Evolutionary conservation across 805 yeast genomes (phyloP), one percentile per base, ranked within the genome.

Genomic region (Huiozyma sinensis): DNA sequence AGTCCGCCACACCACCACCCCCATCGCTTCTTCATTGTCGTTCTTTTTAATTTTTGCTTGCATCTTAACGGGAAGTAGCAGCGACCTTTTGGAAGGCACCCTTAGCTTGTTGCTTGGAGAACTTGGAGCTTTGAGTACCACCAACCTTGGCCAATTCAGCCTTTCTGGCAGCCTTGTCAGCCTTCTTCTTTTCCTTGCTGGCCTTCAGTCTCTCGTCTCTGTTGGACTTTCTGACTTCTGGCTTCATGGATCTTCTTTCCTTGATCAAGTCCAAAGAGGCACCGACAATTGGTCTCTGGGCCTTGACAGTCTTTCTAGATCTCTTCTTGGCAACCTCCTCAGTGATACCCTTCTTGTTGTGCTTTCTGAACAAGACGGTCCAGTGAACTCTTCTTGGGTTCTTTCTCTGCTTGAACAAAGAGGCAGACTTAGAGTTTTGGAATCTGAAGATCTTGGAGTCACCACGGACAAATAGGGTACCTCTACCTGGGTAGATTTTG

Each of bases 401-500:
- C 95, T 92, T 92, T 83, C 97, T 88, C 81, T 92, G 99, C 69
- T 82, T 81, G 92, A 92, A 92, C 68, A 92, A 83, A 70, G 97
- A 88, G 66, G 95, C 90, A 69, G 95, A 80, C 77, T 92, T 92
- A 63, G 97, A 84, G 72, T 85, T 81, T 73, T 84, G 94, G 92
- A 92, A 92, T 82, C 99, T 89, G 95, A 92, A 92, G 68, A 89
- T 75, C 82, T 92, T 92, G 69, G 97, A 89, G 87, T 92, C 99
- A 67, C 97, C 97, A 77, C 99, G 88, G 75, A 92, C 88, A 70
- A 86, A 92, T 72, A 92, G 82, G 71, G 94, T 87, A 76, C 98
- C 97, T 81, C 97, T 87, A 77, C 98, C 99, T 79, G 98, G 98
- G 95, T 90, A 92, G 81, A 92, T 90, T 79, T 90, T 92, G 68